These are phyloP conservation scores for Fusarium neocosmosporiellum DNA, from an alignment of 2,329 filamentous ascomycete genomes.

Conservation along the genomic window DNA sequence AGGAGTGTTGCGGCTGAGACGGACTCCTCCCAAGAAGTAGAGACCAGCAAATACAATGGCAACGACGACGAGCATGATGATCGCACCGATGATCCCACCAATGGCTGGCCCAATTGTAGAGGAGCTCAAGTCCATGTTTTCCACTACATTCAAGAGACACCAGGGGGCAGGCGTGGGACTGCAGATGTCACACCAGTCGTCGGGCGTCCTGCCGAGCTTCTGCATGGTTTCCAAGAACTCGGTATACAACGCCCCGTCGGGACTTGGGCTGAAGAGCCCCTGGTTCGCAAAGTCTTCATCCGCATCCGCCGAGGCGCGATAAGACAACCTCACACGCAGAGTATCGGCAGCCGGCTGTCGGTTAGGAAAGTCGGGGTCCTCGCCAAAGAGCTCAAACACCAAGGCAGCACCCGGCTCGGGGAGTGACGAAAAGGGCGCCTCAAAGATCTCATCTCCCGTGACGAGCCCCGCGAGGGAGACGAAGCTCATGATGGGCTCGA, in stretches of 20 bases:
- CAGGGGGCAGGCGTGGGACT: constrained; percentile 48
- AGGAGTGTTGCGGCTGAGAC: constrained; percentile 39
- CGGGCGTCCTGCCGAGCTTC: constrained; percentile 47
- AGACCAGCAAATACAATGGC: constrained; percentile 49
- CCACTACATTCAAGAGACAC: constrained; percentile 43
- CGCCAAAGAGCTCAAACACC: constrained; percentile 73
- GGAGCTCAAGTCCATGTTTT: not conserved
- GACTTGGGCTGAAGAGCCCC: constrained; percentile 54
- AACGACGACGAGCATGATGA: constrained; percentile 51
- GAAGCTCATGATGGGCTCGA: constrained; percentile 66
- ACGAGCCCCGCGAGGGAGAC: constrained; percentile 62
- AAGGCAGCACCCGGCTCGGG: constrained; percentile 80
- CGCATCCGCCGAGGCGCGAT: constrained; percentile 59
- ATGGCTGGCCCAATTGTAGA: constrained; percentile 50
- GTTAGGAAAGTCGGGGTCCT: constrained; percentile 34
- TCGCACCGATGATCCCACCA: constrained; percentile 60
- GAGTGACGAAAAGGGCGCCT: constrained; percentile 49
- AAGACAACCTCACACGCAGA: constrained; percentile 67
- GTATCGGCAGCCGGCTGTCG: constrained; percentile 48
- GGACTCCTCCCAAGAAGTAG: constrained; percentile 48
- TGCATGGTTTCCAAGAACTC: constrained; percentile 54
- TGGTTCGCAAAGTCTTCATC: constrained; percentile 50
- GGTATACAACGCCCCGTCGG: constrained; percentile 51
- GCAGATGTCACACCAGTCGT: constrained; percentile 60
- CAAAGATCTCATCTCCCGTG: constrained; percentile 62